phyloP scores from a whole-genome alignment of 768 basidiomycete species.

The Tulasnella sp. region DNA sequence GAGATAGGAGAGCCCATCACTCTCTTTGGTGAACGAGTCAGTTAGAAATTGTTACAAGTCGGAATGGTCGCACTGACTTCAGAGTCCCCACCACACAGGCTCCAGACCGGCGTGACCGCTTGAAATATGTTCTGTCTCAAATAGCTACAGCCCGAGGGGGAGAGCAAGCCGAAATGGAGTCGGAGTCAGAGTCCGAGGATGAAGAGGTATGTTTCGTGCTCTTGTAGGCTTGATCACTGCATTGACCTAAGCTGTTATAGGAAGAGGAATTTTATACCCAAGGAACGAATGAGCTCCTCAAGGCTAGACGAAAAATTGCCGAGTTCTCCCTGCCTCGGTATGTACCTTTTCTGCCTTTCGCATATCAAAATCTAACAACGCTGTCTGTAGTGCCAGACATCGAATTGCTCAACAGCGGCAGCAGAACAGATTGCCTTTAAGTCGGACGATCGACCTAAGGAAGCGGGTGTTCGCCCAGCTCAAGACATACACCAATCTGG shows the following conservation, averaged over 20 bases:
- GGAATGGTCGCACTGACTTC: conserved; percentile 5
- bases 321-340: conserved; percentile 93
- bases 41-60: conserved; percentile 27
- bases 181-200: conserved; percentile 56
- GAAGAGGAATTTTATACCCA: conserved; percentile 95
- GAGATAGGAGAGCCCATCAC: conserved; percentile 97
- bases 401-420: conserved; percentile 85
- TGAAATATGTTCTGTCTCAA: conserved; percentile 90
- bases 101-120: conserved; percentile 88
- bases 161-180: conserved; percentile 52
- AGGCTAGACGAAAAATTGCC: conserved; percentile 75
- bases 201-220: conserved; percentile 47
- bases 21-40: conserved; percentile 90
- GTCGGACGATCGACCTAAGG: conserved; percentile 81
- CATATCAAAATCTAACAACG: conserved; percentile 20
- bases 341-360: conserved; percentile 28
- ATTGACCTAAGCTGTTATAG: conserved; percentile 29
- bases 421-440: conserved; percentile 79
- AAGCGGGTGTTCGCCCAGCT: conserved; percentile 84
- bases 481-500: conserved; percentile 88
- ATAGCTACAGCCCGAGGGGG: conserved; percentile 82
- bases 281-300: conserved; percentile 76
- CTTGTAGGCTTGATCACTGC: neutral
- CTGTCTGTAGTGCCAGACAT: conserved; percentile 77
- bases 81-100: conserved; percentile 43